These are phyloP conservation scores for Marchantia paleacea DNA, from an alignment of 225 moss, liverwort and hornwort species.

Conservation along the genomic window DNA sequence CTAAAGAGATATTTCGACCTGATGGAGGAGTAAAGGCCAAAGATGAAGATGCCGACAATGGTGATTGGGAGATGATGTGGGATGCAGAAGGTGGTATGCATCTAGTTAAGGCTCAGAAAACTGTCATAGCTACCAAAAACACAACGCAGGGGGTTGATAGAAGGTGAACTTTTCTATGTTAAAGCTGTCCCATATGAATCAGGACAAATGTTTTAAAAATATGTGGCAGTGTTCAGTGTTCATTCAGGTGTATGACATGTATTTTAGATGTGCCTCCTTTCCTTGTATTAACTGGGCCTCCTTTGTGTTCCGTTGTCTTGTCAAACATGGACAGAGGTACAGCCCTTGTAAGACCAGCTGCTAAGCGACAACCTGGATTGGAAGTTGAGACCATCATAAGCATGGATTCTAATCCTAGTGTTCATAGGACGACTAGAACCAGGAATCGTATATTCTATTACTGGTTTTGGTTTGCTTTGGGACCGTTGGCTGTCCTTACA, in stretches of 20 bases:
- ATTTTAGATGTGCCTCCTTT: neutral
- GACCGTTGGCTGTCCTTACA: slow-evolving; percentile 56
- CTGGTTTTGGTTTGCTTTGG: slow-evolving; percentile 48
- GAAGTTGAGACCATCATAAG: neutral
- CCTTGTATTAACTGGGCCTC: neutral
- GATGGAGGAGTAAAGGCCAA: slow-evolving; percentile 53
- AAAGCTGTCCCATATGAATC: neutral
- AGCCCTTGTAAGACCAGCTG: slow-evolving; percentile 29
- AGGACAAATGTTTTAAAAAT: neutral
- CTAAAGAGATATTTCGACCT: slow-evolving; percentile 41
- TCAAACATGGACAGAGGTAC: slow-evolving; percentile 17
- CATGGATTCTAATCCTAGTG: neutral
- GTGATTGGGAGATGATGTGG: slow-evolving; percentile 85
- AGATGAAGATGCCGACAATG: slow-evolving; percentile 68
- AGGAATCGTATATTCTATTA: slow-evolving; percentile 43
- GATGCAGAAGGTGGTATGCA: slow-evolving; percentile 88
- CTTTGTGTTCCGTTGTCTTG: neutral
- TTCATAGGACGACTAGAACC: slow-evolving; percentile 42
- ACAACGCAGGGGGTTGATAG: slow-evolving; percentile 28
- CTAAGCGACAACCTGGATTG: slow-evolving; percentile 19
- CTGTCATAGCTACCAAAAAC: slow-evolving; percentile 31
- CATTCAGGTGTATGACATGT: no score
- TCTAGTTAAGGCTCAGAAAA: slow-evolving; percentile 56
- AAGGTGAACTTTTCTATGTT: neutral
- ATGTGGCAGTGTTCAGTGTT: no score